Conservation (phyloP, 164 flowering plant species). For the Vitis rotundifolia region DNA sequence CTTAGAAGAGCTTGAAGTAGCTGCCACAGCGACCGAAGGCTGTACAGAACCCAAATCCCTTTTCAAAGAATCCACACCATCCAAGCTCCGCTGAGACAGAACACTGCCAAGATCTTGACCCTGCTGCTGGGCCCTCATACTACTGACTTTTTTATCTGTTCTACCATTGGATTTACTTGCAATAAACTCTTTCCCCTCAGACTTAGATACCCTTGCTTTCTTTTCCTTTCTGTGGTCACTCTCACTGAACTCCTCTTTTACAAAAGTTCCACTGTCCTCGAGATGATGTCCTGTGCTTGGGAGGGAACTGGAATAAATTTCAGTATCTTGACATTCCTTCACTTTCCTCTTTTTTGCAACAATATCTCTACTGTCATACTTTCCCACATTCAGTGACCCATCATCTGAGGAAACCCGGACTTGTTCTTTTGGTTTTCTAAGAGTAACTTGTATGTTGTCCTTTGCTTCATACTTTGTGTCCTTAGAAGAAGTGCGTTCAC, state of each 20-base stretch:
- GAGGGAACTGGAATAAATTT: constrained; percentile 15
- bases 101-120: constrained; percentile 26
- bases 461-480: constrained; percentile 25
- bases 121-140: constrained; percentile 20
- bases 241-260: constrained; percentile 31
- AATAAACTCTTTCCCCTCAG: constrained; percentile 38
- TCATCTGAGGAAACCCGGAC: constrained; percentile 19
- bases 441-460: constrained; percentile 15
- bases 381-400: constrained; percentile 22
- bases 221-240: constrained; percentile 38
- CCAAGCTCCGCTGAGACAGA: constrained; percentile 33
- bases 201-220: constrained; percentile 42
- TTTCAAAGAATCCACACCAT: constrained; percentile 45
- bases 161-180: constrained; percentile 28
- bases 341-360: constrained; percentile 45
- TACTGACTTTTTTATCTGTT: constrained; percentile 26
- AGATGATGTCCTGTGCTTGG: constrained; percentile 17
- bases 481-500: constrained; percentile 24
- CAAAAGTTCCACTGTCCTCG: constrained; percentile 19
- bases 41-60: constrained; percentile 50
- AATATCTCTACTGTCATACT: constrained; percentile 17
- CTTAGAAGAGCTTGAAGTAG: constrained; percentile 94
- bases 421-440: constrained; percentile 22
- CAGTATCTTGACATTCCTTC: constrained; percentile 24
- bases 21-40: constrained; percentile 55